phyloP scores from a whole-genome alignment of 352 stramenopile species.

The Phytophthora tentaculata region DNA sequence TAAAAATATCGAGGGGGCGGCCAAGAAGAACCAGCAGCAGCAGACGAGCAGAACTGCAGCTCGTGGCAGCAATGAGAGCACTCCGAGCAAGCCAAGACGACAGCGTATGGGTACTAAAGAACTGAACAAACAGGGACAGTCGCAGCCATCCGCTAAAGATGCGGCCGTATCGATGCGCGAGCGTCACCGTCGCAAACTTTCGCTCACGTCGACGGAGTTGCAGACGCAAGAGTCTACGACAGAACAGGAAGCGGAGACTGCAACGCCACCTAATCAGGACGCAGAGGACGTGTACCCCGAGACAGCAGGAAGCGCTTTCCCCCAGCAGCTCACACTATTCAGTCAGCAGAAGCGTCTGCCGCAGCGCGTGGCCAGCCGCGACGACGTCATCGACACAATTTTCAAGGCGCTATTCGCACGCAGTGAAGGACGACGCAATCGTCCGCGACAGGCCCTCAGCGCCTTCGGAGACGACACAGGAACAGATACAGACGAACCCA shows the following conservation, averaged over 20 bases:
- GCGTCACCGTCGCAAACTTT: constrained; percentile 44
- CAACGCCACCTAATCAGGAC: constrained; percentile 43
- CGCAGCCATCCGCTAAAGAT: constrained; percentile 18
- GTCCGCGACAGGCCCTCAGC: constrained; percentile 48
- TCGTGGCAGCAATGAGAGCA: constrained; percentile 5
- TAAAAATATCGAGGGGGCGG: constrained; percentile 27
- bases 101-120: constrained; percentile 62
- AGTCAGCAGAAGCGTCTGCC: constrained; percentile 83
- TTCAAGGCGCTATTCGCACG: constrained; percentile 76
- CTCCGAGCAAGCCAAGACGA: constrained; percentile 47
- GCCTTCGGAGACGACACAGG: constrained; percentile 79
- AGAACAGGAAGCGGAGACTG: constrained; percentile 8
- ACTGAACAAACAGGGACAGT: constrained; percentile 28
- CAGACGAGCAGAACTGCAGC: constrained; percentile 9
- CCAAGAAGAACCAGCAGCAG: constrained; percentile 24
- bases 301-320: constrained; percentile 61
- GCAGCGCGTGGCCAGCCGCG: constrained; percentile 72
- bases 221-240: constrained; percentile 8
- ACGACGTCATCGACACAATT: constrained; percentile 85
- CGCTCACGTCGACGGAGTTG: constrained; percentile 36
- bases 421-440: constrained; percentile 35
- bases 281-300: constrained; percentile 74
- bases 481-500: constrained; percentile 81
- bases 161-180: constrained; percentile 24
- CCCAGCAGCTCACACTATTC: constrained; percentile 75